Evolutionary conservation across 1,284 basidiomycete genomes (phyloP), one percentile per base, ranked within the genome.

Genomic region (Coniferiporia weirii): DNA sequence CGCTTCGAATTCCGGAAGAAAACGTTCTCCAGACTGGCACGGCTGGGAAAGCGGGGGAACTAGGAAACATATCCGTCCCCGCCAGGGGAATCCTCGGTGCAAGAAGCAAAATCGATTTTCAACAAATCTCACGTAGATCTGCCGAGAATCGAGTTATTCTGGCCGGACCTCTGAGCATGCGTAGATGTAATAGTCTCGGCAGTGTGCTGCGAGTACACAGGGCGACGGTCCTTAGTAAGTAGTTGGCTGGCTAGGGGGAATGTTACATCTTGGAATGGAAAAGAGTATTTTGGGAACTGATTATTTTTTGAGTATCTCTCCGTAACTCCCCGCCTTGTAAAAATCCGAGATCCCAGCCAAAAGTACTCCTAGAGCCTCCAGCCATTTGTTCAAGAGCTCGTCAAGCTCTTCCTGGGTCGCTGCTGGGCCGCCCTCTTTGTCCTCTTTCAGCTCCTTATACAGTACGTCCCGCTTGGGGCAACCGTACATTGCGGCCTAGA

Each of bases 391-490:
- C 34, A 62, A 40, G 13, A 45, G 36, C 15, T 36, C 48, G 49
- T 59, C 50, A 7, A 59, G 44, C 8, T 58, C 51, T 32, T 52
- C 57, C 45, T 62, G 35, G 15, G 60, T 54, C 45, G 51, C 56
- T 8, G 45, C 32, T 12, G 45, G 40, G 8, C 56, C 60, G 5
- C 57, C 56, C 13, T 19, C 38, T 32, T 61, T 53, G 47, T 61
- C 60, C 49, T 61, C 56, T 19, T 51, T 54, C n/a, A 85, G 73
- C 71, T 84, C 83, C 61, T 72, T 73, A 72, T 82, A 84, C 66
- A 85, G 82, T 56, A 76, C 78, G 22, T 75, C 76, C 61, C 83
- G 77, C 70, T 82, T 81, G 0, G 83, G 83, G 69, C 83, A 84
- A 0, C 81, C 82, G 68, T 82, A 82, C 83, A 86, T 84, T 4